Evolutionary conservation across 768 basidiomycete species (phyloP).

Genomic region (Suillus alpinus): DNA sequence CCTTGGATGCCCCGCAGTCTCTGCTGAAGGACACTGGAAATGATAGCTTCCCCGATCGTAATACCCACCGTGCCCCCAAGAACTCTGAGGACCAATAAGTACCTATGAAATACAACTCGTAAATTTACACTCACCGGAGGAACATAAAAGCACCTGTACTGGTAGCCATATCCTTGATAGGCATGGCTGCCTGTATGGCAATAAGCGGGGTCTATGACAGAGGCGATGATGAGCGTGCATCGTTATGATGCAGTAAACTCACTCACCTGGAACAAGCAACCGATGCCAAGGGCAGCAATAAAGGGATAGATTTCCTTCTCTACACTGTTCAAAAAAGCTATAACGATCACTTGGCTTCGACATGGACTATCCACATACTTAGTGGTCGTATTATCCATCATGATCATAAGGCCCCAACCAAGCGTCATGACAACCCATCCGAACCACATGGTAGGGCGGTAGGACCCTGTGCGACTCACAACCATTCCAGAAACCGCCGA

Average conservation of each 20-base stretch:
- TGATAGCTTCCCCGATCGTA: conserved; percentile 69
- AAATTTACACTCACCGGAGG: conserved; percentile 20
- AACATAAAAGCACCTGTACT: conserved; percentile 37
- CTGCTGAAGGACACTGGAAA: conserved; percentile 46
- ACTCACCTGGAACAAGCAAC: conserved; percentile 34
- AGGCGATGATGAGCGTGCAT: neutral
- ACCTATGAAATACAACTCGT: neutral
- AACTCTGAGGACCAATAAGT: conserved; percentile 38
- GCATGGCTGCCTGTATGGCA: conserved; percentile 44
- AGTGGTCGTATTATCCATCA: conserved; percentile 31
- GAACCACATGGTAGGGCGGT: conserved; percentile 33
- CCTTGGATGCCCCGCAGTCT: conserved; percentile 16
- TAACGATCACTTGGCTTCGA: neutral
- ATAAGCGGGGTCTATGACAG: conserved; percentile 28
- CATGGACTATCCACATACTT: conserved; percentile 16
- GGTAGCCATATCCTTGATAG: conserved; percentile 43
- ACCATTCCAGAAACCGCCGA: conserved; percentile 26
- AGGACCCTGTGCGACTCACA: conserved; percentile 25
- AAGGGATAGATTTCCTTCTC: conserved; percentile 31
- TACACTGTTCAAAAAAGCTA: conserved; percentile 18
- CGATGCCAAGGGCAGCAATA: conserved; percentile 31
- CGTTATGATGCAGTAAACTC: neutral
- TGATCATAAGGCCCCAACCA: conserved; percentile 37
- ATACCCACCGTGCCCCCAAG: conserved; percentile 77
- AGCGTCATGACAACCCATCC: conserved; percentile 28